A percentile compares a stretch with the other conserved stretches of the same genome.
phyloP scores from a whole-genome alignment of 1,284 basidiomycete species.

The Trichosporon faecale region DNA sequence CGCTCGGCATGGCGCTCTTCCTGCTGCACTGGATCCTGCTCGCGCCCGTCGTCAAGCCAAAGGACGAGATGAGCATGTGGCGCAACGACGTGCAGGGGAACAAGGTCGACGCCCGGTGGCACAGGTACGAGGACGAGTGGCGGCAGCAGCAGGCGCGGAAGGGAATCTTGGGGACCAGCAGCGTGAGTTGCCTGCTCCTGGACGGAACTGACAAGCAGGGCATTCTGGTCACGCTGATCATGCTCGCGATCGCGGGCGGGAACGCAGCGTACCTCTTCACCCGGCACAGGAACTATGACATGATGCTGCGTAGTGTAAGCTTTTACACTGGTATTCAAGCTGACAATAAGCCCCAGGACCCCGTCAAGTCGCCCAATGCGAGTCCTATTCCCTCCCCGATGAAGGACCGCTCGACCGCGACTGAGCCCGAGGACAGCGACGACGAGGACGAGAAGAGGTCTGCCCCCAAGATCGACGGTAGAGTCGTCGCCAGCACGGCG shows the following conservation, averaged over 20 bases:
- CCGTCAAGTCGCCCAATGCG: conserved; percentile 39
- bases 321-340: neutral
- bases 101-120: conserved; percentile 39
- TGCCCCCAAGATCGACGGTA: neutral
- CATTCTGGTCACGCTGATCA: conserved; percentile 32
- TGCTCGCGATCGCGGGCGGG: conserved; percentile 33
- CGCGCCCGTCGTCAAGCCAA: conserved; percentile 32
- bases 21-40: conserved; percentile 42
- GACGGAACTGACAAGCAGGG: conserved; percentile 28
- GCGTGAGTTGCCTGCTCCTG: conserved; percentile 25
- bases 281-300: conserved; percentile 43
- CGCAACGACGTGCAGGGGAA: conserved; percentile 25
- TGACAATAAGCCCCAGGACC: conserved; percentile 31
- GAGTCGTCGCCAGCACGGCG: neutral
- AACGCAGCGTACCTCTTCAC: conserved; percentile 48
- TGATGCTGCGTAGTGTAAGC: conserved; percentile 45
- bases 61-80: conserved; percentile 7
- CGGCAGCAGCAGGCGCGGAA: conserved; percentile 3
- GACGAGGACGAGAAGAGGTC: neutral
- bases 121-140: conserved; percentile 33
- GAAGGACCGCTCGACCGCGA: neutral
- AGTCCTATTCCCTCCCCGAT: conserved; percentile 35
- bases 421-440: neutral
- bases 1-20: conserved; percentile 37
- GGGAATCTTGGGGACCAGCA: conserved; percentile 31